Percentiles rank a stretch among this genome's conserved stretches.
Conservation (phyloP, 208 protist genomes). For the Acanthamoeba royreba region DNA sequence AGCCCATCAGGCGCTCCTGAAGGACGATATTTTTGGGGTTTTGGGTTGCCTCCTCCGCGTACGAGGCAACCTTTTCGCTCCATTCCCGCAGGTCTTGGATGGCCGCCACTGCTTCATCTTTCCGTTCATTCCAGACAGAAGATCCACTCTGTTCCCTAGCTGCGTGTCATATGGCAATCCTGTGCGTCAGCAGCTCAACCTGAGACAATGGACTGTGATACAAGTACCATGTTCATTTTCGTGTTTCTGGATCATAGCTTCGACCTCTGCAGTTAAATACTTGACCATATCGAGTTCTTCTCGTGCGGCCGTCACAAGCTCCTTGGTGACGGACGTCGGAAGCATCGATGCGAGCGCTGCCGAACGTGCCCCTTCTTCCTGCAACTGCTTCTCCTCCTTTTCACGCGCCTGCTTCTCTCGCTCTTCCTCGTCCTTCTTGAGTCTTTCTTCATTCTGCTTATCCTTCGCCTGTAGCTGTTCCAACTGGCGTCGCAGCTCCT, state of each 20-base stretch:
- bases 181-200: no score
- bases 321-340: neutral
- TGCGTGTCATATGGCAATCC: neutral
- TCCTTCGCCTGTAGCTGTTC: neutral
- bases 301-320: neutral
- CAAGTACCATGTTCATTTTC: neutral
- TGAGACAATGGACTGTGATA: no score
- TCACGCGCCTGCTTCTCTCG: neutral
- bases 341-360: neutral
- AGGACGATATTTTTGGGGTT: neutral
- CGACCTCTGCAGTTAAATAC: neutral
- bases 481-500: neutral
- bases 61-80: neutral
- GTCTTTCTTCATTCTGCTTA: neutral
- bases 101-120: neutral
- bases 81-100: neutral
- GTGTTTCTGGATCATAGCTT: neutral
- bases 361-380: neutral
- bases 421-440: neutral
- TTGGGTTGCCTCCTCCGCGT: neutral
- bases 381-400: neutral
- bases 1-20: neutral
- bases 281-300: neutral
- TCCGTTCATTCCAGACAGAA: neutral
- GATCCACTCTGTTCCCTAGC: neutral